phyloP scores from a whole-genome alignment of 331 rosid genomes.

The Cydonia oblonga region DNA sequence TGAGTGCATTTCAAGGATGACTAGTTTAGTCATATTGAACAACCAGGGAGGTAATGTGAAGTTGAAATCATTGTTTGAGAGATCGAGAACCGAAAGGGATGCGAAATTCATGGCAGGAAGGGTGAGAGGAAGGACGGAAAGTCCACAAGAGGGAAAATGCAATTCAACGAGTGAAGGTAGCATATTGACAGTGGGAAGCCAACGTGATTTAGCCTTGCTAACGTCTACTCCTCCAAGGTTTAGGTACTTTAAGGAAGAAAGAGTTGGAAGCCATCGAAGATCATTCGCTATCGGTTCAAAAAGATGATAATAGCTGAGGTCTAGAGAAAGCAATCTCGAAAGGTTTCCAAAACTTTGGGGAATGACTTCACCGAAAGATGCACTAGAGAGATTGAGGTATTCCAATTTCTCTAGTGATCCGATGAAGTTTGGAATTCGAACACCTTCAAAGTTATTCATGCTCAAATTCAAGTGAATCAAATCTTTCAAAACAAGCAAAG shows the following conservation, averaged over 20 bases:
- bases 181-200: constrained; percentile 14
- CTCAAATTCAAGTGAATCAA: constrained; percentile 27
- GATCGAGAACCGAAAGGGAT: constrained; percentile 16
- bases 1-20: neutral
- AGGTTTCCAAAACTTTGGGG: constrained; percentile 28
- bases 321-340: constrained; percentile 20
- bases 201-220: constrained; percentile 2
- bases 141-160: neutral
- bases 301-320: constrained; percentile 7
- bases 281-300: neutral
- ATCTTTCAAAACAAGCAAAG: constrained; percentile 20
- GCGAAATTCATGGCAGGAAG: constrained; percentile 17
- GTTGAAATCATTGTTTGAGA: constrained; percentile 2
- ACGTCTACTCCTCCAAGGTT: constrained; percentile 14
- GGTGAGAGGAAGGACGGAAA: constrained; percentile 5
- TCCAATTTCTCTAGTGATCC: constrained; percentile 15
- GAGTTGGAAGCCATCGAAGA: constrained; percentile 21
- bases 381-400: constrained; percentile 23
- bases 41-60: constrained; percentile 8
- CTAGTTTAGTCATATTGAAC: neutral
- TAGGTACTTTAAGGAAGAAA: constrained; percentile 10
- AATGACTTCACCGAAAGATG: constrained; percentile 1
- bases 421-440: constrained; percentile 20
- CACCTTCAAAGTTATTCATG: constrained; percentile 8
- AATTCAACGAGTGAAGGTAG: constrained; percentile 11